phyloP scores from a whole-genome alignment of 2,329 filamentous ascomycete species.

The Penicillium sp. region DNA sequence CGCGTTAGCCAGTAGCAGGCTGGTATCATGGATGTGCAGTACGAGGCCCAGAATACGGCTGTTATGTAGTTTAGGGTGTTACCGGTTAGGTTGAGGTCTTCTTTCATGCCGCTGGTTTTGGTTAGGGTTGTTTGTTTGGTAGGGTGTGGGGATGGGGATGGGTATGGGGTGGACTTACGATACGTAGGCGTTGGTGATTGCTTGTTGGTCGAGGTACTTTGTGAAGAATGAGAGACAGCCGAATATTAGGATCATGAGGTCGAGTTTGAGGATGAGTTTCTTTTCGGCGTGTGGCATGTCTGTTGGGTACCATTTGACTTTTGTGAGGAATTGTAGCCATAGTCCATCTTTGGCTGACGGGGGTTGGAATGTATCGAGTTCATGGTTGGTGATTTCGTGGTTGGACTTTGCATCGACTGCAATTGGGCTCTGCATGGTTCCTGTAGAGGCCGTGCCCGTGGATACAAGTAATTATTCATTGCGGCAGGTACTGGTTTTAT shows the following conservation, averaged over 20 bases:
- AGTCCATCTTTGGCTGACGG: slow-evolving; percentile 1
- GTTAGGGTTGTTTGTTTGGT: neutral
- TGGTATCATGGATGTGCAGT: slow-evolving; percentile 45
- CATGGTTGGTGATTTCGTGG: neutral
- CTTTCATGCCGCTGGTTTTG: slow-evolving; percentile 22
- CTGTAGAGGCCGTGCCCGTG: neutral
- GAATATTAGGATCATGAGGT: slow-evolving; percentile 47
- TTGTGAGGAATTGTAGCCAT: slow-evolving; percentile 15
- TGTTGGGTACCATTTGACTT: slow-evolving; percentile 16
- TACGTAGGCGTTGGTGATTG: slow-evolving; percentile 49
- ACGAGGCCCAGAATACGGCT: slow-evolving; percentile 37
- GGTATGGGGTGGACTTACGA: slow-evolving; percentile 7
- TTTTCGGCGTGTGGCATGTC: slow-evolving; percentile 36
- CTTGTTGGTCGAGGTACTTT: slow-evolving; percentile 49
- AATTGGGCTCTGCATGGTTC: neutral
- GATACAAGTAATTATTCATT: neutral
- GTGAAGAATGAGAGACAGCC: slow-evolving; percentile 50
- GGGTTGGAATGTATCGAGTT: neutral
- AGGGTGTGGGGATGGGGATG: neutral
- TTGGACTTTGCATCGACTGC: neutral
- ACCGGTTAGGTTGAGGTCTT: slow-evolving; percentile 25
- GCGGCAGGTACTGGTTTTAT: neutral
- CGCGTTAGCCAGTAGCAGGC: slow-evolving; percentile 42
- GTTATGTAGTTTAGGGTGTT: slow-evolving; percentile 32
- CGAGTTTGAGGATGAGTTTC: slow-evolving; percentile 50